phyloP scores from a whole-genome alignment of 2,329 filamentous ascomycete genomes.

The Waltergamsia citrina region DNA sequence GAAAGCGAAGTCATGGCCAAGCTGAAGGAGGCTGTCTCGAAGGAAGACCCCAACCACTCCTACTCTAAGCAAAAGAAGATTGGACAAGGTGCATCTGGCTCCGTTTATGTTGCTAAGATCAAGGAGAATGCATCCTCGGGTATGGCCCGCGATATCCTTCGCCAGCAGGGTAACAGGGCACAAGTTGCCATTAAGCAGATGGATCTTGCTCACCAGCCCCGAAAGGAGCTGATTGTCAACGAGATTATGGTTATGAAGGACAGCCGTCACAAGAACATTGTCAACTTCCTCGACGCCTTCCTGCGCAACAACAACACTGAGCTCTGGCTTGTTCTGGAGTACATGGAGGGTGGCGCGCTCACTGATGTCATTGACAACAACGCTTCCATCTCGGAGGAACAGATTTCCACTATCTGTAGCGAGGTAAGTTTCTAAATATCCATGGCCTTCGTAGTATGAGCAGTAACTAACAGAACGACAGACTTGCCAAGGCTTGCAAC shows the following conservation, averaged over 20 bases:
- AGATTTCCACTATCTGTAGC: constrained; percentile 93
- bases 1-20: constrained; percentile 96
- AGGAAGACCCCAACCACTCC: constrained; percentile 86
- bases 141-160: constrained; percentile 70
- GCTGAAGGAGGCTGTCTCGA: constrained; percentile 87
- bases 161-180: constrained; percentile 68
- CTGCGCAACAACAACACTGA: constrained; percentile 89
- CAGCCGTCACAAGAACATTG: constrained; percentile 95
- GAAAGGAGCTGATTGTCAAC: constrained; percentile 97
- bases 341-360: constrained; percentile 95
- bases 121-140: constrained; percentile 83
- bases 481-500: constrained; percentile 92
- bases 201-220: constrained; percentile 93
- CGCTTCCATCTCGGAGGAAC: constrained; percentile 83
- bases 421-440: constrained; percentile 57
- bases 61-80: constrained; percentile 99
- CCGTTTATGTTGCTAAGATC: constrained; percentile 94
- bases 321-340: constrained; percentile 99
- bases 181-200: constrained; percentile 99
- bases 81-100: constrained; percentile 94
- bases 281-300: constrained; percentile 97
- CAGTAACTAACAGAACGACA: constrained; percentile 25
- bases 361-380: constrained; percentile 99
- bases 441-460: constrained; percentile 1
- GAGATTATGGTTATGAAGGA: constrained; percentile 99